These are phyloP conservation scores for Rosa hybrid DNA, from an alignment of 331 rosid genomes.

Conservation along the genomic window DNA sequence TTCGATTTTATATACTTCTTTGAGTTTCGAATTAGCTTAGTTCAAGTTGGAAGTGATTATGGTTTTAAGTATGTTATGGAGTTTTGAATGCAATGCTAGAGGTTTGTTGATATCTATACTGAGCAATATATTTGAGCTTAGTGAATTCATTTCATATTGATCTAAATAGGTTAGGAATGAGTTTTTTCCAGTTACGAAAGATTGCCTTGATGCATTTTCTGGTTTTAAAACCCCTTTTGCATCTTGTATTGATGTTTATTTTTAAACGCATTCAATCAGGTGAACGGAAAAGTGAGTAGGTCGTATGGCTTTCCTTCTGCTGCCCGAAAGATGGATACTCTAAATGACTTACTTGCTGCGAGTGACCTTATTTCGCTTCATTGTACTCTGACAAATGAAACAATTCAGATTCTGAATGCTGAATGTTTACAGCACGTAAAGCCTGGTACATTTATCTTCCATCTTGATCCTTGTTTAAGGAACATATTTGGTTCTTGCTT, in stretches of 20 bases:
- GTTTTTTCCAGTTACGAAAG: background rate
- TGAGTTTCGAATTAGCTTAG: background rate
- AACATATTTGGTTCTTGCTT: slow-evolving; percentile 1
- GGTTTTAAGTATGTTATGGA: background rate
- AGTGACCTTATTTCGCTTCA: slow-evolving; percentile 96
- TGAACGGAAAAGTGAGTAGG: slow-evolving; percentile 47
- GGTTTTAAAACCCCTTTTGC: background rate
- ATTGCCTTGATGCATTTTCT: background rate
- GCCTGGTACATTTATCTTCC: slow-evolving; percentile 59
- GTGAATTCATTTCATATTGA: background rate
- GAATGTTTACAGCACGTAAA: slow-evolving; percentile 92
- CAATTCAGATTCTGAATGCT: slow-evolving; percentile 83
- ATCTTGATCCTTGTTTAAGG: slow-evolving; percentile 12
- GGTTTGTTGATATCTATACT: background rate
- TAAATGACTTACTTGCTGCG: slow-evolving; percentile 94
- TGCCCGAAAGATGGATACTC: slow-evolving; percentile 97
- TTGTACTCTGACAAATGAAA: slow-evolving; percentile 87
- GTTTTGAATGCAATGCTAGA: background rate
- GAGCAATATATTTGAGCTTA: background rate
- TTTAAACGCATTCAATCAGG: slow-evolving; percentile 44
- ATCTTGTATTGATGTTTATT: background rate
- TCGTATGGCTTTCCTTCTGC: slow-evolving; percentile 70
- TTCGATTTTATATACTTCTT: background rate
- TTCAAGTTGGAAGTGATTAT: background rate
- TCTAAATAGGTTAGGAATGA: background rate